phyloP scores from a whole-genome alignment of 352 stramenopile species.

The Phytophthora uliginosa region DNA sequence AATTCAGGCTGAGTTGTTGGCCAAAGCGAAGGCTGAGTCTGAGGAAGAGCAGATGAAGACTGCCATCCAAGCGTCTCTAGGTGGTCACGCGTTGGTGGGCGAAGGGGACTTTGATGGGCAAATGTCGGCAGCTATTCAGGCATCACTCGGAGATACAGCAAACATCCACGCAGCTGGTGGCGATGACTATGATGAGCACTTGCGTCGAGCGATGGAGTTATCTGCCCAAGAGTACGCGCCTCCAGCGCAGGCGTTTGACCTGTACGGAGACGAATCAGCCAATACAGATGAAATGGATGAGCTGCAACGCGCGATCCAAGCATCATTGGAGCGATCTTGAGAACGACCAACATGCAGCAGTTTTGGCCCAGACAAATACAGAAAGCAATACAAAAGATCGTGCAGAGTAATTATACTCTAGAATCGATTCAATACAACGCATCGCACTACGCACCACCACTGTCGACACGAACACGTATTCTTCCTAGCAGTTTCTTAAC shows the following conservation, averaged over 20 bases:
- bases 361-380: constrained; percentile 18
- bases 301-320: constrained; percentile 85
- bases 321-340: constrained; percentile 69
- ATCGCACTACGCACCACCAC: constrained; percentile 24
- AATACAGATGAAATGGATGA: constrained; percentile 81
- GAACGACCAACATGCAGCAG: constrained; percentile 8
- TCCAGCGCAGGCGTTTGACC: constrained; percentile 23
- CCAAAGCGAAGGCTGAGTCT: constrained; percentile 72
- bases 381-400: not conserved
- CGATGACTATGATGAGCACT: constrained; percentile 67
- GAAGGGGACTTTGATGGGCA: constrained; percentile 60
- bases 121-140: constrained; percentile 75
- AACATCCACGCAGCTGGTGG: constrained; percentile 8
- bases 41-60: constrained; percentile 82
- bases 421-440: constrained; percentile 33
- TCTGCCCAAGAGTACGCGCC: constrained; percentile 67
- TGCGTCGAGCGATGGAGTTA: constrained; percentile 67
- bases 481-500: constrained; percentile 9
- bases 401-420: constrained; percentile 22
- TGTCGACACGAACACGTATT: constrained; percentile 21
- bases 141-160: constrained; percentile 50
- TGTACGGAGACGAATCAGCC: constrained; percentile 25
- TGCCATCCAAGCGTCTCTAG: constrained; percentile 77
- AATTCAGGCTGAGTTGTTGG: constrained; percentile 78
- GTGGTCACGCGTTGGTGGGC: constrained; percentile 1